These are phyloP conservation scores for Xylariaceae sp. DNA, from an alignment of 2,329 filamentous ascomycete species.

Conservation along the genomic window DNA sequence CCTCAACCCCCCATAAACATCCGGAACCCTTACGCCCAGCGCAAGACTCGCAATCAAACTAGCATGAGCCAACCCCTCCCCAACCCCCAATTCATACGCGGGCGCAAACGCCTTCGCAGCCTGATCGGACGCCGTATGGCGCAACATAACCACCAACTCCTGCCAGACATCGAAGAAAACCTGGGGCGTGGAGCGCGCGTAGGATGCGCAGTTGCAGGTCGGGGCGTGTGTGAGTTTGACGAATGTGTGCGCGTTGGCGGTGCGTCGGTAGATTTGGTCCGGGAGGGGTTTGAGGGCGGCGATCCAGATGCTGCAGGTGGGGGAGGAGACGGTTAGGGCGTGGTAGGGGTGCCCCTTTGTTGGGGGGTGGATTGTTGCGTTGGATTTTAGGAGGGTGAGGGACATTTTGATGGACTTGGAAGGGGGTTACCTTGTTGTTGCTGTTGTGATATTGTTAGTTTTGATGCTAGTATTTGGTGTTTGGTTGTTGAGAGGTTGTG, in stretches of 20 bases:
- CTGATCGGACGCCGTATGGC: background rate
- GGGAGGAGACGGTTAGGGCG: background rate
- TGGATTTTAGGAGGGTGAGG: conserved; percentile 1
- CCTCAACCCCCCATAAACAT: background rate
- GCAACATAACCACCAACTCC: background rate
- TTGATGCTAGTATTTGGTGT: no score
- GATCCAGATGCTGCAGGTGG: background rate
- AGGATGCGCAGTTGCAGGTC: background rate
- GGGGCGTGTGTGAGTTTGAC: background rate
- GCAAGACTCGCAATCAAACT: conserved; percentile 1
- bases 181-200: background rate
- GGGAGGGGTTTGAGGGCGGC: conserved; percentile 1
- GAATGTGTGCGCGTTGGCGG: background rate
- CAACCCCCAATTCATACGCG: background rate
- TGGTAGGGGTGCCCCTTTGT: background rate
- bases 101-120: conserved; percentile 8
- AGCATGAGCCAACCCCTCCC: conserved; percentile 8
- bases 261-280: background rate
- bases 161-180: conserved; percentile 7
- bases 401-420: background rate
- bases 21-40: background rate
- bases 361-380: background rate
- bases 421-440: background rate
- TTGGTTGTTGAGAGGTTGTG: background rate
- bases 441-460: no score